phyloP scores from a whole-genome alignment of 1,284 basidiomycete species.

The Salmacisia buchloeana region DNA sequence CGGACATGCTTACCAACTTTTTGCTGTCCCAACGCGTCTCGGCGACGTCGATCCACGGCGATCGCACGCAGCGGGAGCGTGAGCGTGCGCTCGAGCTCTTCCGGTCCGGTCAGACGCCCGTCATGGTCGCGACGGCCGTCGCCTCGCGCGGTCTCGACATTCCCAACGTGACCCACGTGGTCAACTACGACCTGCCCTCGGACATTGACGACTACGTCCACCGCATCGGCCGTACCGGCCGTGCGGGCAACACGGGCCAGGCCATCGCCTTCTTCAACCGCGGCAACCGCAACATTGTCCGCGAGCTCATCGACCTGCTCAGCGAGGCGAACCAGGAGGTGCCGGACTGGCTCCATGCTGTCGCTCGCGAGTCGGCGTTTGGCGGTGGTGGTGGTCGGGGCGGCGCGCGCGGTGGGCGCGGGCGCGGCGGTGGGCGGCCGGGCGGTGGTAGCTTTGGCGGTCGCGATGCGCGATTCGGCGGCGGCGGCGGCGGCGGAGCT shows the following conservation, averaged over 20 bases:
- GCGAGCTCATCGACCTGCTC: constrained; percentile 84
- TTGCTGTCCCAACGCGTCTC: constrained; percentile 75
- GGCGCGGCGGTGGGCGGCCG: constrained; percentile 55
- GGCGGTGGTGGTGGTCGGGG: constrained; percentile 57
- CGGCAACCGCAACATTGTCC: constrained; percentile 66
- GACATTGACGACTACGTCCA: constrained; percentile 74
- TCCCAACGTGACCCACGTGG: constrained; percentile 96
- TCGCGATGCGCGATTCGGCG: constrained; percentile 48
- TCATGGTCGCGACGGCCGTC: constrained; percentile 96
- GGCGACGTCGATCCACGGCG: constrained; percentile 94
- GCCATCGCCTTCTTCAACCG: constrained; percentile 61
- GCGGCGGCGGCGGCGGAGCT: constrained; percentile 21
- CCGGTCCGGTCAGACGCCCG: constrained; percentile 86
- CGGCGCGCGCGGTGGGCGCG: constrained; percentile 59
- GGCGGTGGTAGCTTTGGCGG: constrained; percentile 47
- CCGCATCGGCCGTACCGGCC: constrained; percentile 81
- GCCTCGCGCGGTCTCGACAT: constrained; percentile 99
- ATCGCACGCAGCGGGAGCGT: constrained; percentile 94
- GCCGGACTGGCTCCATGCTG: constrained; percentile 82
- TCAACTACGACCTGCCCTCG: constrained; percentile 97
- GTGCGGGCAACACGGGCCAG: constrained; percentile 96
- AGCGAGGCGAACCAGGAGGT: constrained; percentile 96
- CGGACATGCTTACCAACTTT: constrained; percentile 96
- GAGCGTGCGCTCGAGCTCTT: constrained; percentile 93
- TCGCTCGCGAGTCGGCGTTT: constrained; percentile 75